Percentiles rank a stretch among this genome's conserved stretches.
phyloP scores from a whole-genome alignment of 2,329 filamentous ascomycete species.

The Pseudogymnoascus sp. region DNA sequence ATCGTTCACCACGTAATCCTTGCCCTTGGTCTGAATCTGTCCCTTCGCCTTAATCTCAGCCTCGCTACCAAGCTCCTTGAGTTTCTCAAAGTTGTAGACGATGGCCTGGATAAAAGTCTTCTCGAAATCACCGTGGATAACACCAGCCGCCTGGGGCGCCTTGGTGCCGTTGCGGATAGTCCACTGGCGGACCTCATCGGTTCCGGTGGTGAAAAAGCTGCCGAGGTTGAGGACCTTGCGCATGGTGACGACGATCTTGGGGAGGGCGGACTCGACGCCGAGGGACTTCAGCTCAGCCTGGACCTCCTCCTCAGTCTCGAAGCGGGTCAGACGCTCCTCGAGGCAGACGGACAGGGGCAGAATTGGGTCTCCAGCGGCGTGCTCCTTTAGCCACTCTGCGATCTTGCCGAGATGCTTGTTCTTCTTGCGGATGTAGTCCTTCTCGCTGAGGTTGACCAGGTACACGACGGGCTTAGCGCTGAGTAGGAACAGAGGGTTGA shows the following conservation, averaged over 20 bases:
- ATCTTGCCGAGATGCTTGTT: constrained; percentile 97
- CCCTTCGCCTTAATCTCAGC: constrained; percentile 82
- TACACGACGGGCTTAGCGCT: constrained; percentile 96
- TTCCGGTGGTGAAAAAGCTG: constrained; percentile 94
- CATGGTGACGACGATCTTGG: constrained; percentile 90
- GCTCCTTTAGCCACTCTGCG: constrained; percentile 88
- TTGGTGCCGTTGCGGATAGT: constrained; percentile 93
- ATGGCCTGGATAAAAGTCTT: constrained; percentile 98
- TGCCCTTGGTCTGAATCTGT: constrained; percentile 97
- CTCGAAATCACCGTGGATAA: constrained; percentile 97
- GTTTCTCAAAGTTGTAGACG: constrained; percentile 76
- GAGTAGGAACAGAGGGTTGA: constrained; percentile 92
- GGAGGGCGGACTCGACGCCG: constrained; percentile 77
- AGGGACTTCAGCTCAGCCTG: constrained; percentile 83
- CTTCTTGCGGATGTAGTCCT: constrained; percentile 96
- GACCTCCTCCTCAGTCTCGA: constrained; percentile 68
- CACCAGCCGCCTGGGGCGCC: constrained; percentile 93
- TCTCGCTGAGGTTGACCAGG: constrained; percentile 93
- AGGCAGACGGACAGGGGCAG: constrained; percentile 89
- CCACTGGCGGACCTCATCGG: constrained; percentile 97
- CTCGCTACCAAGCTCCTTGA: constrained; percentile 87
- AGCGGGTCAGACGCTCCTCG: constrained; percentile 81
- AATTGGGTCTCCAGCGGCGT: constrained; percentile 80
- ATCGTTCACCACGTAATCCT: constrained; percentile 87
- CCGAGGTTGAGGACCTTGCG: constrained; percentile 81